phyloP scores from a whole-genome alignment of 345 rosid species.

The Brassica incana region DNA sequence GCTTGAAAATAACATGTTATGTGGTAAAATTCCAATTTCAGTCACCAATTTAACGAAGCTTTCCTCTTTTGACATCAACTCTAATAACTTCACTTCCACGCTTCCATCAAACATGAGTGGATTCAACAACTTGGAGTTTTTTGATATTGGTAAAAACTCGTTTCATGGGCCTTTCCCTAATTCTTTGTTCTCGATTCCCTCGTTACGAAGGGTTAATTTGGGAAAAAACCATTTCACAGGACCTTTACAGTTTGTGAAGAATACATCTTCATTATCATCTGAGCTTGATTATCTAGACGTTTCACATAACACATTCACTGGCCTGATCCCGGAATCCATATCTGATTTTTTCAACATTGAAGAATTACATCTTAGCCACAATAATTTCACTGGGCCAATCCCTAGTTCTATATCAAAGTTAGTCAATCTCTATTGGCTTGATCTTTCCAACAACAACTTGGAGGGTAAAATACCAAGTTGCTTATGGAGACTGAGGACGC shows the following conservation, averaged over 20 bases:
- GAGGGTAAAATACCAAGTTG: constrained; percentile 4
- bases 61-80: neutral
- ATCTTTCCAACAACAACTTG: constrained; percentile 1
- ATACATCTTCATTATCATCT: neutral
- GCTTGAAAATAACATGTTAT: neutral
- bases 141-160: neutral
- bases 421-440: neutral
- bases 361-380: neutral
- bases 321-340: constrained; percentile 12
- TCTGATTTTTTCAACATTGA: neutral
- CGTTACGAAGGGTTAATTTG: accelerated
- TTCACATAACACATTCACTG: neutral
- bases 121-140: no score
- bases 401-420: neutral
- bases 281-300: neutral
- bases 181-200: neutral
- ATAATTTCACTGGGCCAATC: neutral
- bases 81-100: neutral
- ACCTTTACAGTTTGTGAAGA: neutral
- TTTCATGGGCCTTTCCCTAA: neutral
- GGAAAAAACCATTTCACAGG: neutral
- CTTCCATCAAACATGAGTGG: no score
- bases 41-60: neutral
- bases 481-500: neutral
- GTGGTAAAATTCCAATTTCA: neutral